Evolutionary conservation across 352 stramenopile species (phyloP).

Genomic region (Globisporangium radiosum): DNA sequence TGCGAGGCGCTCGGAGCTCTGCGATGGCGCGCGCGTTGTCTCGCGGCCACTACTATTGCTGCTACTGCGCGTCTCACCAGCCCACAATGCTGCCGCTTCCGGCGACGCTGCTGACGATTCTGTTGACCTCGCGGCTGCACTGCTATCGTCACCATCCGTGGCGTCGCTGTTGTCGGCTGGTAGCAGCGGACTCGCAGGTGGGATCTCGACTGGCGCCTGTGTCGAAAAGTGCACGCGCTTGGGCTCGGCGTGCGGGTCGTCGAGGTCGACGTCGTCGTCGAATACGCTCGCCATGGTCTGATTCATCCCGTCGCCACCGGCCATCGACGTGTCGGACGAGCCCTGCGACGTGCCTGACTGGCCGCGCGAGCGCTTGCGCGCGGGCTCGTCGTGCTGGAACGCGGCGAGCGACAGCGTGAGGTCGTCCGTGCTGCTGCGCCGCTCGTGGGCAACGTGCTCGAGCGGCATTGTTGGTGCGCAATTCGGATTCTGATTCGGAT

Average conservation of each 20-base stretch:
- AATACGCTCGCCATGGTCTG: background rate
- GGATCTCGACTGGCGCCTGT: constrained; percentile 16
- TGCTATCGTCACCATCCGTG: too few species aligned
- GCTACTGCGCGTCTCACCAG: background rate
- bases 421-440: constrained; percentile 23
- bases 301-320: background rate
- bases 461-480: background rate
- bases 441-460: constrained; percentile 10
- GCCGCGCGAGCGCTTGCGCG: constrained; percentile 40
- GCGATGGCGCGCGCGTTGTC: background rate
- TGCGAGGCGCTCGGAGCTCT: constrained; percentile 1
- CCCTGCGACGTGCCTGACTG: constrained; percentile 48
- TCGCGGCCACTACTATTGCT: background rate
- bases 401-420: constrained; percentile 20
- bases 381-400: constrained; percentile 16
- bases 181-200: background rate
- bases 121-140: too few species aligned
- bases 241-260: constrained; percentile 6
- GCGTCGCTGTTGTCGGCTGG: too few species aligned
- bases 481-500: too few species aligned
- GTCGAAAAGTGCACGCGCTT: constrained; percentile 20
- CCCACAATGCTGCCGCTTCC: too few species aligned
- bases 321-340: constrained; percentile 40
- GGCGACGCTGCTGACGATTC: too few species aligned
- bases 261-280: constrained; percentile 1